Evolutionary conservation across 2,329 filamentous ascomycete species (phyloP).

Genomic region (Epichloe sylvatica): DNA sequence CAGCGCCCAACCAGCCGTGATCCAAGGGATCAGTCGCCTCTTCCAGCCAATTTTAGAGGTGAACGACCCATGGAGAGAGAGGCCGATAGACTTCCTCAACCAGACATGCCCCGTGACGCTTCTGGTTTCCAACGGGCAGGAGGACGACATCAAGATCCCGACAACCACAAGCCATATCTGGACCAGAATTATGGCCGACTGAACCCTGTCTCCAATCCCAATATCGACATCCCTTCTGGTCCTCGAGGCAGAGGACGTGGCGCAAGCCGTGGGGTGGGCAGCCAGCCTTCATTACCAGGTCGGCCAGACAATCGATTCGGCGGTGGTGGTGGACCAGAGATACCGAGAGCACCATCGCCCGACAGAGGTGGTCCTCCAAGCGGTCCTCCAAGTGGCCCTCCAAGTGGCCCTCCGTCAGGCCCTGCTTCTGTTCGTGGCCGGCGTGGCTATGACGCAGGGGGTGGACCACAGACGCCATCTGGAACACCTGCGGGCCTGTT

Average conservation of each 20-base stretch:
- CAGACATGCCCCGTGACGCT: conserved; percentile 27
- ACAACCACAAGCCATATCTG: conserved; percentile 37
- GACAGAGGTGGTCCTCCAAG: conserved; percentile 31
- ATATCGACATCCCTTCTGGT: conserved; percentile 38
- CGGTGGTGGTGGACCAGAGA: conserved; percentile 19
- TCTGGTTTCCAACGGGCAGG: conserved; percentile 23
- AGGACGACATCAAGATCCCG: conserved; percentile 28
- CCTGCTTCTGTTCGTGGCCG: conserved; percentile 36
- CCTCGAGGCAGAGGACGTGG: conserved; percentile 38
- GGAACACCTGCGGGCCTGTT: conserved; percentile 14
- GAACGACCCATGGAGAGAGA: conserved; percentile 28
- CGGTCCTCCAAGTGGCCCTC: conserved; percentile 23
- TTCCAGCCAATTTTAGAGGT: conserved; percentile 15
- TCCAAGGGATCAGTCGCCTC: conserved; percentile 19
- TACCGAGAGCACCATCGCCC: conserved; percentile 29
- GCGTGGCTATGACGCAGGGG: conserved; percentile 27
- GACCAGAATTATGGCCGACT: conserved; percentile 51
- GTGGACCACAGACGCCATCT: conserved; percentile 17
- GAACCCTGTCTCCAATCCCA: conserved; percentile 31
- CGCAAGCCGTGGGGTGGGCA: conserved; percentile 23
- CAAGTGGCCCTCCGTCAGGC: conserved; percentile 41
- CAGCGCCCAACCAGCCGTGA: conserved; percentile 18
- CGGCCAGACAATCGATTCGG: conserved; percentile 30
- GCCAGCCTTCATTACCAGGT: conserved; percentile 20
- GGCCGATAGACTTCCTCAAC: conserved; percentile 13